A percentile compares a stretch with the other conserved stretches of the same genome.
Evolutionary conservation across 2,329 filamentous ascomycete genomes (phyloP).

Genomic region (Blumeriella jaapii): DNA sequence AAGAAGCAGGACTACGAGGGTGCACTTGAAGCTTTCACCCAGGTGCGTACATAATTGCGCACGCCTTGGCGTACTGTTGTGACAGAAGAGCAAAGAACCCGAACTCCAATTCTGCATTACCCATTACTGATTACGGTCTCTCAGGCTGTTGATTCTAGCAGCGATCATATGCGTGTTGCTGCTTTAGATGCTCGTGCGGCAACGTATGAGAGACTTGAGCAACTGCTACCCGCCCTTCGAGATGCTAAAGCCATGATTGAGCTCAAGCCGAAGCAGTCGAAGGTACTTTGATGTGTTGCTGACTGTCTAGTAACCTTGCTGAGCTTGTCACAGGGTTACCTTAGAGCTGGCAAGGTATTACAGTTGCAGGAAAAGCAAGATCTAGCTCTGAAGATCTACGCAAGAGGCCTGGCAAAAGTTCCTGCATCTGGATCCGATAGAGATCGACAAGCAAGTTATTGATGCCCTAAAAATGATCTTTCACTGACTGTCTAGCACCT

Average conservation of each 20-base stretch:
- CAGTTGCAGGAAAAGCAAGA: slow-evolving; percentile 21
- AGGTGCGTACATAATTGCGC: slow-evolving; percentile 13
- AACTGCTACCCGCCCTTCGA: slow-evolving; percentile 21
- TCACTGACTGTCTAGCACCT: slow-evolving; percentile 20
- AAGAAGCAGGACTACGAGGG: slow-evolving; percentile 21
- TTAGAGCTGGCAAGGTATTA: slow-evolving; percentile 26
- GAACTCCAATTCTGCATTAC: not conserved
- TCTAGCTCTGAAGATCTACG: slow-evolving; percentile 27
- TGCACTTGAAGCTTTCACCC: slow-evolving; percentile 21
- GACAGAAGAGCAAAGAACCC: not conserved
- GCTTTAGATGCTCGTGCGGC: slow-evolving; percentile 27
- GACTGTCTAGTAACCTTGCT: not conserved
- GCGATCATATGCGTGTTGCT: slow-evolving; percentile 20
- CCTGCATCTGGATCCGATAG: slow-evolving; percentile 23
- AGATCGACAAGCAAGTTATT: slow-evolving; percentile 19
- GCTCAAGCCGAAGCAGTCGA: slow-evolving; percentile 22
- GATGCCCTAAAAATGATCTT: not conserved
- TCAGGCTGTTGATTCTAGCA: slow-evolving; percentile 21
- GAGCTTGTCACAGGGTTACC: slow-evolving; percentile 22
- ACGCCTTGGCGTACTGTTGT: not conserved
- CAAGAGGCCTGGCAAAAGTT: slow-evolving; percentile 26
- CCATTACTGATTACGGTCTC: slow-evolving; percentile 3
- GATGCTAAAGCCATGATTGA: slow-evolving; percentile 28
- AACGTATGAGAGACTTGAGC: slow-evolving; percentile 25
- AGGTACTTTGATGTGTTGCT: slow-evolving; percentile 17